Conservation (phyloP, 306 rosid species). For the Cicer judaicum region DNA sequence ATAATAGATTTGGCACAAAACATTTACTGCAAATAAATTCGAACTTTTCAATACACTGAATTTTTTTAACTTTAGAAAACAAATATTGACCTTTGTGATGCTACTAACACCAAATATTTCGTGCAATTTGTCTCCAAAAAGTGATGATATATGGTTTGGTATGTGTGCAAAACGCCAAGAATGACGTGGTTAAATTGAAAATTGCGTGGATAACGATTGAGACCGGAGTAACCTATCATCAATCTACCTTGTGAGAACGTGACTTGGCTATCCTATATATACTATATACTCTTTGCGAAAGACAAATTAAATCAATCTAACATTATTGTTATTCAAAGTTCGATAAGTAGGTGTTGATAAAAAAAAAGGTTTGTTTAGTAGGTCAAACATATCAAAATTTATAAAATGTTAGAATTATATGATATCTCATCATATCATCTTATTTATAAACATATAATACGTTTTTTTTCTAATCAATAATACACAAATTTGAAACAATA, state of each 20-base stretch:
- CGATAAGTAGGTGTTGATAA: too few species aligned
- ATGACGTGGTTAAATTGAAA: conserved; percentile 47
- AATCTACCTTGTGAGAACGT: not conserved
- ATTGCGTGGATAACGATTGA: conserved; percentile 52
- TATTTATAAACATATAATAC: too few species aligned
- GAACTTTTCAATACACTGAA: not conserved
- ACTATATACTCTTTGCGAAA: not conserved
- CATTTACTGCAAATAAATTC: not conserved
- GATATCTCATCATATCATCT: too few species aligned
- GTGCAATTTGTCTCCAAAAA: conserved; percentile 38
- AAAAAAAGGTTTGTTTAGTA: too few species aligned
- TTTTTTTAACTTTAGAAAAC: not conserved
- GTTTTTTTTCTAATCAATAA: too few species aligned
- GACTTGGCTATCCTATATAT: not conserved
- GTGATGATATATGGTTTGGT: conserved; percentile 40
- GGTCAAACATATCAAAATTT: too few species aligned
- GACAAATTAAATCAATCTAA: too few species aligned
- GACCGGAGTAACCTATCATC: conserved; percentile 44
- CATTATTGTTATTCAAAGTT: too few species aligned
- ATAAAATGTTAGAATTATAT: too few species aligned
- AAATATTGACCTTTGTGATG: not conserved
- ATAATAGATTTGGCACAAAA: not conserved
- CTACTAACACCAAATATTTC: conserved; percentile 30
- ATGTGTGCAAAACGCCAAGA: conserved; percentile 50
- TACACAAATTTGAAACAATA: too few species aligned